Evolutionary conservation across 202 grass and related monocot species (phyloP), one percentile per base, ranked within the genome.

Genomic region (Panicum virgatum): DNA sequence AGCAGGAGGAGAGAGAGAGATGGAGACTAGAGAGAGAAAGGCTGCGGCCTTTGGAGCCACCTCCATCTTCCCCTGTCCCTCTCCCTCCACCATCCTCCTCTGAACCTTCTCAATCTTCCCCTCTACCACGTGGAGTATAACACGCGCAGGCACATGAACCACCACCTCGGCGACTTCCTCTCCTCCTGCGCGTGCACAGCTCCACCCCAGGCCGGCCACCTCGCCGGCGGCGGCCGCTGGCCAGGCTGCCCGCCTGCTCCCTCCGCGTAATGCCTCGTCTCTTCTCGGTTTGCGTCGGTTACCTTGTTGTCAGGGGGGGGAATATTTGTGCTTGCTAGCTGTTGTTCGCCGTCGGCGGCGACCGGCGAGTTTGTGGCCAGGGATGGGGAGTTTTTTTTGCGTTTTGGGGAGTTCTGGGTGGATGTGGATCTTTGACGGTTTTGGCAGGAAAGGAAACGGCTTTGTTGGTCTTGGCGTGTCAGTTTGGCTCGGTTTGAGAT

Each of bases 41-140:
- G 57, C 56, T 73, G 80, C 80, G 73, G 9, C 29, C n/a, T n/a
- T 60, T 66, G 60, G 43, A 85, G 75, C 66, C 45, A 27, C 7
- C 50, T 67, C 29, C 39, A 29, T 73, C 48, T 50, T 37, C 42
- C 18, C 47, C 38, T 65, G 46, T 37, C 44, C 14, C 68, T 52
- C 32, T 34, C 47, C 13, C 18, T 75, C 60, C 15, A 42, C 38
- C n/a, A 12, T 61, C 40, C 20, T 34, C 38, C 50, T 10, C 50
- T 66, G 71, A 44, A 83, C 36, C 81, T 75, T 83, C 71, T 54
- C 59, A 80, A 69, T 64, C 76, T n/a, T 56, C 54, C 30, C 72
- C 22, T 46, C 44, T 30, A 42, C 39, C 88, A 89, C 88, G 83
- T 89, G 82, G 56, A 66, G 53, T 70, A 47, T 77, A 61, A 37